Percentiles rank a stretch among this genome's conserved stretches.
Evolutionary conservation across 2,329 filamentous ascomycete genomes (phyloP).

Genomic region (Thielaviopsis ethacetica): DNA sequence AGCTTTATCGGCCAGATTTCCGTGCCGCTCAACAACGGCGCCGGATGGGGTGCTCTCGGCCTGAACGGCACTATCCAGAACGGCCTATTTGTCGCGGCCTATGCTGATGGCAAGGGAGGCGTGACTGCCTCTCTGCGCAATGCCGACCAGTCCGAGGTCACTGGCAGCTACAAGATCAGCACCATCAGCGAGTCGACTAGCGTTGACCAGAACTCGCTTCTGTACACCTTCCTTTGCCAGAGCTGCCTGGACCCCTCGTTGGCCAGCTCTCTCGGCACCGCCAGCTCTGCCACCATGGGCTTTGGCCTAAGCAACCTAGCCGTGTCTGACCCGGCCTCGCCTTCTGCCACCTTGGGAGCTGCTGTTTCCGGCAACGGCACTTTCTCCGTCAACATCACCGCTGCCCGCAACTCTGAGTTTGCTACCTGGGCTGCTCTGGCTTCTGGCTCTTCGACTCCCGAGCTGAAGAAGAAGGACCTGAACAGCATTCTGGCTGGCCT

Average conservation of each 20-base stretch:
- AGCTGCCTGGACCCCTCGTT: conserved; percentile 19
- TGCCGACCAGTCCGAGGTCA: conserved; percentile 26
- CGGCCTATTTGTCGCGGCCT: conserved; percentile 27
- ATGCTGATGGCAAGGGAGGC: conserved; percentile 23
- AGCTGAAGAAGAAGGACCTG: conserved; percentile 2
- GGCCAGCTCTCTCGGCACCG: conserved; percentile 16
- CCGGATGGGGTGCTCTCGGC: conserved; percentile 29
- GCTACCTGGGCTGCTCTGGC: conserved; percentile 14
- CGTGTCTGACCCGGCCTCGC: conserved; percentile 12
- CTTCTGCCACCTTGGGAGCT: conserved; percentile 13
- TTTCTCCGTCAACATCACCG: conserved; percentile 13
- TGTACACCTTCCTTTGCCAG: conserved; percentile 30
- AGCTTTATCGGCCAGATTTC: conserved; percentile 31
- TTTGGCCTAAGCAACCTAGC: conserved; percentile 19
- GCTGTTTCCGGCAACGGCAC: conserved; percentile 14
- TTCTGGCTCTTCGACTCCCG: background rate
- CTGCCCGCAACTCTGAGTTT: conserved; percentile 14
- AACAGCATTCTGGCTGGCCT: background rate
- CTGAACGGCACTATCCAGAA: conserved; percentile 28
- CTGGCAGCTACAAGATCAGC: conserved; percentile 23
- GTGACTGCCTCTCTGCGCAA: conserved; percentile 28
- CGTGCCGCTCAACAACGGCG: conserved; percentile 23
- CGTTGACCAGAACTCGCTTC: conserved; percentile 26
- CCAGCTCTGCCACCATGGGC: conserved; percentile 19
- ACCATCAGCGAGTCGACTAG: conserved; percentile 26